These are phyloP conservation scores for Pseudogymnoascus sp. DNA, from an alignment of 2,329 filamentous ascomycete species.

Conservation along the genomic window DNA sequence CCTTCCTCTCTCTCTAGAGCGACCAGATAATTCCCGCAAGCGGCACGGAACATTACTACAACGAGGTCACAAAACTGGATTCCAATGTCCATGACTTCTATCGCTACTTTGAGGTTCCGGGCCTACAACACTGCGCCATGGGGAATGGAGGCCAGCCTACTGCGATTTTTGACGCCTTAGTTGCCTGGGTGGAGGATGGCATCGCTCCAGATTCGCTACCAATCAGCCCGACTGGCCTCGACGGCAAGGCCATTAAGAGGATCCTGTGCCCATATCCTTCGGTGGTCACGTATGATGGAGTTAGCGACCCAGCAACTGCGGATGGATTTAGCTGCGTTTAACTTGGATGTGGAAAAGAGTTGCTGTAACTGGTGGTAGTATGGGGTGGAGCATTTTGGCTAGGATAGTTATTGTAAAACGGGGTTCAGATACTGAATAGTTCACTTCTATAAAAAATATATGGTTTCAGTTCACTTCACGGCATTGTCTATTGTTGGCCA, in stretches of 20 bases:
- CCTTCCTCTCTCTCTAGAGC: neutral
- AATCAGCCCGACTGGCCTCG: neutral
- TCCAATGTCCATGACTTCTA: constrained; percentile 26
- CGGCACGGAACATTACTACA: constrained; percentile 23
- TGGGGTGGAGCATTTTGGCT: neutral
- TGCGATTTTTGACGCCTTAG: constrained; percentile 23
- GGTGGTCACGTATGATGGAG: constrained; percentile 2
- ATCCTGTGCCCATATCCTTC: constrained; percentile 10
- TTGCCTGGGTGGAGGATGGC: constrained; percentile 29
- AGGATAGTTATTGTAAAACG: neutral
- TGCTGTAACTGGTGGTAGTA: neutral
- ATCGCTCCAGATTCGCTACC: constrained; percentile 20
- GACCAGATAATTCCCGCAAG: constrained; percentile 13
- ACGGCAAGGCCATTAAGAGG: neutral
- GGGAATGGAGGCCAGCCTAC: constrained; percentile 24
- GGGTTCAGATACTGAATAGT: neutral
- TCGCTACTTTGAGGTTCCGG: constrained; percentile 28
- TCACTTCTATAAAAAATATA: neutral
- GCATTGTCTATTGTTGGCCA: neutral
- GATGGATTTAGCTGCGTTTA: constrained; percentile 1
- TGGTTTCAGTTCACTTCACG: too few relatives aligned
- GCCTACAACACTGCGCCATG: constrained; percentile 28
- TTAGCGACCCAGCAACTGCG: neutral
- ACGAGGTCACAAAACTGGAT: constrained; percentile 17
- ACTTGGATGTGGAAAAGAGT: neutral